Evolutionary conservation across 345 rosid species (phyloP).

Genomic region (Aquilaria yunnanensis): DNA sequence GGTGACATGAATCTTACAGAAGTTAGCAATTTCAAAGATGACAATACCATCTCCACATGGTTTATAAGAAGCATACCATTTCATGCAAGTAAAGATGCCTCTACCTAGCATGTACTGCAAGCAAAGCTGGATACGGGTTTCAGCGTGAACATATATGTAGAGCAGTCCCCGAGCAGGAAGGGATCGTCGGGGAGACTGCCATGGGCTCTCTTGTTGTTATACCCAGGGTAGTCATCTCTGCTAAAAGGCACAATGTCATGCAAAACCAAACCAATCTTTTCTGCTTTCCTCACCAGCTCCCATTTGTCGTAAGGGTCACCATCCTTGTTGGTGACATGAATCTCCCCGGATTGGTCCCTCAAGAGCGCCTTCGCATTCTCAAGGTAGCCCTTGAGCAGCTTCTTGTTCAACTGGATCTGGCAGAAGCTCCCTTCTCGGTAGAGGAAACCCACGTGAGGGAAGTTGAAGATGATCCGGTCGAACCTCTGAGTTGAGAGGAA

Average conservation of each 20-base stretch:
- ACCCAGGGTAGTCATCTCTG: conserved; percentile 17
- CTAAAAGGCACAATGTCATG: background rate
- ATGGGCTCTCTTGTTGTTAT: conserved; percentile 20
- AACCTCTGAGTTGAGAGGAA: conserved; percentile 26
- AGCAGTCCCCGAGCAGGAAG: no score
- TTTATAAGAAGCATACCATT: no score
- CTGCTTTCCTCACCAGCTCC: conserved; percentile 28
- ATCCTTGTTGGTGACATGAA: conserved; percentile 31
- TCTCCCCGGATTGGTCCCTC: conserved; percentile 21
- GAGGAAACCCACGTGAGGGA: conserved; percentile 36
- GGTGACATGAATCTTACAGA: conserved; percentile 7
- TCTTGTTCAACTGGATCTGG: conserved; percentile 36
- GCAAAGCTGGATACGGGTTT: no score
- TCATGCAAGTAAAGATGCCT: no score
- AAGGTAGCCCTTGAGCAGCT: conserved; percentile 25
- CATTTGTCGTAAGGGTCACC: conserved; percentile 28
- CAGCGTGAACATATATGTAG: no score
- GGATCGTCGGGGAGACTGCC: background rate
- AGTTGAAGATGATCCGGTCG: conserved; percentile 33
- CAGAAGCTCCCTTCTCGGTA: conserved; percentile 24
- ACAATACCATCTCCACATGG: no score
- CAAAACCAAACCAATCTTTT: conserved; percentile 19
- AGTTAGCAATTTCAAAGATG: no score
- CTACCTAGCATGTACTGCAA: no score
- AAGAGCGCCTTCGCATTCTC: conserved; percentile 21